These are phyloP conservation scores for Arabis hirsuta DNA, from an alignment of 345 rosid species.

Conservation along the genomic window DNA sequence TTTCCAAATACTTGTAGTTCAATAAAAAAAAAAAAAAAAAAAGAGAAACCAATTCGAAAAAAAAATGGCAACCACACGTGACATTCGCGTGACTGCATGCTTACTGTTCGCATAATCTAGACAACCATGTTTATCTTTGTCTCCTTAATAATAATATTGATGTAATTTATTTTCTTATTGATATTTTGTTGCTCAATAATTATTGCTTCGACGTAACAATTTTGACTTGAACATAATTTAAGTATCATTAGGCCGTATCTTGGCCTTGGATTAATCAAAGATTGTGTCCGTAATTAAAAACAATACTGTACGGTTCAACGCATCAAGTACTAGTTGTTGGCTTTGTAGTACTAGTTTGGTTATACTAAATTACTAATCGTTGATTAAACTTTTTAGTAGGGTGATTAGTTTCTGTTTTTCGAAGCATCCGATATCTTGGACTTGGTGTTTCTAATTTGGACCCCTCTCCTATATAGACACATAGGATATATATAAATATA, in stretches of 20 bases:
- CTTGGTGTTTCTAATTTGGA: conserved; percentile 19
- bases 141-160: conserved; percentile 25
- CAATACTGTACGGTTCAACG: conserved; percentile 42
- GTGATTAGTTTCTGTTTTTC: conserved; percentile 36
- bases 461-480: neutral
- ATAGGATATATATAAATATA: neutral
- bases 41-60: neutral
- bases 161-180: neutral
- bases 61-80: conserved; percentile 23
- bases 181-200: conserved; percentile 6
- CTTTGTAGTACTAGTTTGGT: conserved; percentile 24
- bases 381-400: conserved; percentile 21
- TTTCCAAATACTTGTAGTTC: neutral
- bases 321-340: conserved; percentile 37
- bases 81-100: conserved; percentile 38
- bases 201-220: conserved; percentile 25
- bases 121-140: conserved; percentile 41
- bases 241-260: conserved; percentile 38
- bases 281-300: conserved; percentile 34
- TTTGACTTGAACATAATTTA: conserved; percentile 29
- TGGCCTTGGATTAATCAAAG: conserved; percentile 44
- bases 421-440: conserved; percentile 44
- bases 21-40: neutral
- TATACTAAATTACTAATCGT: conserved; percentile 32
- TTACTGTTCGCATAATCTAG: conserved; percentile 37